Evolutionary conservation across 2,329 filamentous ascomycete species (phyloP).

Genomic region (Colletotrichum spaethianum): DNA sequence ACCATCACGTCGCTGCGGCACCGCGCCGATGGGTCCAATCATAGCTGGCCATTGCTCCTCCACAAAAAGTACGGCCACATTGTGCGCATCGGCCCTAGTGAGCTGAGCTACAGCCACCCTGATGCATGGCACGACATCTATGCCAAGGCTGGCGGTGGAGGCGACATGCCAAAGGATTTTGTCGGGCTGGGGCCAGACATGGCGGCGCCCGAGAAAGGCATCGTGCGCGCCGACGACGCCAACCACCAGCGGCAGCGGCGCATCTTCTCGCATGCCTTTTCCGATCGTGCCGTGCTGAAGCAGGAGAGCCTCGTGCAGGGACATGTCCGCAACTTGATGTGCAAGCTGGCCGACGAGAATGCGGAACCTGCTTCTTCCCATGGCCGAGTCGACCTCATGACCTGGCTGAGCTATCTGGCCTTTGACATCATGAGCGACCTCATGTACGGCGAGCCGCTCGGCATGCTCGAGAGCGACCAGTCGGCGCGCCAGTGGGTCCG

Average conservation of each 20-base stretch:
- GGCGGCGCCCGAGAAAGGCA: conserved; percentile 45
- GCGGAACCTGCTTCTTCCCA: conserved; percentile 4
- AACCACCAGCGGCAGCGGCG: conserved; percentile 41
- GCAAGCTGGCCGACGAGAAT: conserved; percentile 30
- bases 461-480: conserved; percentile 44
- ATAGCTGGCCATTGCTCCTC: conserved; percentile 33
- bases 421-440: conserved; percentile 52
- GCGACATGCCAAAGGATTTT: conserved; percentile 45
- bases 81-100: conserved; percentile 40
- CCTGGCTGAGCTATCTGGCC: conserved; percentile 45
- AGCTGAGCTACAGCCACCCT: conserved; percentile 41
- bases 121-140: conserved; percentile 43
- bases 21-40: conserved; percentile 36
- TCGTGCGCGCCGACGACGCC: conserved; percentile 33
- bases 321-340: conserved; percentile 42
- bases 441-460: conserved; percentile 50
- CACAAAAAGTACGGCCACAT: conserved; percentile 46
- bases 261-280: conserved; percentile 49
- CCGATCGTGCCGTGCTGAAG: conserved; percentile 47
- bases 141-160: conserved; percentile 35
- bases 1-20: conserved; percentile 30
- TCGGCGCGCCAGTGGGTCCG: conserved; percentile 48
- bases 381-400: conserved; percentile 45
- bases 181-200: conserved; percentile 50
- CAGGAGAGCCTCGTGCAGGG: conserved; percentile 49